phyloP scores from a whole-genome alignment of 208 protist genomes.

The Leishmania martiniquensis region DNA sequence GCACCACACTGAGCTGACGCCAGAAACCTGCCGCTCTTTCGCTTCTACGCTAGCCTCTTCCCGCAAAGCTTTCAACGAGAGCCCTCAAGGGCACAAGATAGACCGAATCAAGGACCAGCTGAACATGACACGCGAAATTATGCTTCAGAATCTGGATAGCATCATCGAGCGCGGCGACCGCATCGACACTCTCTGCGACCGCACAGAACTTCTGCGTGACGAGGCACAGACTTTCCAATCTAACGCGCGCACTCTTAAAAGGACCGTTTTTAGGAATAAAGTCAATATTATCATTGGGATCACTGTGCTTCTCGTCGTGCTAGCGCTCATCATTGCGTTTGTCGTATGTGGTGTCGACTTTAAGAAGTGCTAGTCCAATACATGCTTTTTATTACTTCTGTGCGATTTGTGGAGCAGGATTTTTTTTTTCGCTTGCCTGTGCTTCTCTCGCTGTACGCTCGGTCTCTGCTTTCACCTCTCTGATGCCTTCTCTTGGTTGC shows the following conservation, averaged over 20 bases:
- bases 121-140: constrained; percentile 76
- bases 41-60: constrained; percentile 35
- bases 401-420: not conserved
- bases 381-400: constrained; percentile 1
- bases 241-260: constrained; percentile 52
- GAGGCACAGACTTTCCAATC: constrained; percentile 74
- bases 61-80: constrained; percentile 60
- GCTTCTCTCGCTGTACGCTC: not conserved
- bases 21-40: constrained; percentile 50
- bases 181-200: constrained; percentile 84
- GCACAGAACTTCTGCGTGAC: constrained; percentile 66
- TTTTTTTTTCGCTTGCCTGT: not conserved
- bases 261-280: constrained; percentile 64
- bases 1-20: constrained; percentile 42
- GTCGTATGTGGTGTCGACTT: constrained; percentile 71
- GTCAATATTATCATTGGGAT: constrained; percentile 67
- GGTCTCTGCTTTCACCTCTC: not conserved
- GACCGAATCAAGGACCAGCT: constrained; percentile 72
- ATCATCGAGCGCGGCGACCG: constrained; percentile 81
- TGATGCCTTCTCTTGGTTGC: too few relatives aligned
- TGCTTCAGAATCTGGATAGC: constrained; percentile 85
- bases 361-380: constrained; percentile 52
- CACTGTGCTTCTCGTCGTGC: constrained; percentile 48
- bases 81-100: constrained; percentile 73
- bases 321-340: constrained; percentile 69